Base-by-base conservation (phyloP, 2,329 filamentous ascomycete genomes). In the Colletotrichum higginsianum region DNA sequence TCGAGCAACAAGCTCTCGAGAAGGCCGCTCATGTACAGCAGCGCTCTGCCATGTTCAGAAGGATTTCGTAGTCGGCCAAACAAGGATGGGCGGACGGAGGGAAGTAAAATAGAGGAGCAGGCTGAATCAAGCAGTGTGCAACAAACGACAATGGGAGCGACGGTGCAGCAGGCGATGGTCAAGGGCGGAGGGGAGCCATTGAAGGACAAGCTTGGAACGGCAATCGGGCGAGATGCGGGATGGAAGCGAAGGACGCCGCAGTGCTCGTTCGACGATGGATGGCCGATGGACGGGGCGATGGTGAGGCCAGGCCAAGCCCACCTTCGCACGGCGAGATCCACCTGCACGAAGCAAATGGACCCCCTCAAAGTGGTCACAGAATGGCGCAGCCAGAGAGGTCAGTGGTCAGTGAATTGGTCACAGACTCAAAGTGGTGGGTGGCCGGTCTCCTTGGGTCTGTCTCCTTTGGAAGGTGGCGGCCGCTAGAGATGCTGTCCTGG, bases 11-110 rank as follows among this genome's bases (percentile, higher is more conserved):
- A 72, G 69, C 69, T 72, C 46, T 63, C 26, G 26, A 38, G n/a
- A 69, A 30, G 65, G 66, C 58, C 65, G 66, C 69, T 72, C 69
- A 72, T 42, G 53, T 53, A 58, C 40, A 68, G 60, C 38, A 62
- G 35, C 58, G 65, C 69, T 69, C 65, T 72, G 69, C 69, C 69
- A 72, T 72, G 60, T 69, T 72, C 69, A 69, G 55, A 53, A 64
- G 58, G 60, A 18, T 38, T 42, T 64, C 47, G 66, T 21, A 21
- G 23, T 64, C 65, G 53, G 26, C 46, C 52, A 16, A 21, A 46
- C 66, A 66, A 62, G 60, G 40, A 42, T 64, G 42, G 21, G 15
- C 47, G 21, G 15, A 50, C 46, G 46, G 38, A 18, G 55, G 18
- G 35, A 53, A 46, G 35, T 46, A 46, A n/a, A 35, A 63, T 8